Evolutionary conservation across 768 basidiomycete species (phyloP).

Genomic region (Terana coerulea): DNA sequence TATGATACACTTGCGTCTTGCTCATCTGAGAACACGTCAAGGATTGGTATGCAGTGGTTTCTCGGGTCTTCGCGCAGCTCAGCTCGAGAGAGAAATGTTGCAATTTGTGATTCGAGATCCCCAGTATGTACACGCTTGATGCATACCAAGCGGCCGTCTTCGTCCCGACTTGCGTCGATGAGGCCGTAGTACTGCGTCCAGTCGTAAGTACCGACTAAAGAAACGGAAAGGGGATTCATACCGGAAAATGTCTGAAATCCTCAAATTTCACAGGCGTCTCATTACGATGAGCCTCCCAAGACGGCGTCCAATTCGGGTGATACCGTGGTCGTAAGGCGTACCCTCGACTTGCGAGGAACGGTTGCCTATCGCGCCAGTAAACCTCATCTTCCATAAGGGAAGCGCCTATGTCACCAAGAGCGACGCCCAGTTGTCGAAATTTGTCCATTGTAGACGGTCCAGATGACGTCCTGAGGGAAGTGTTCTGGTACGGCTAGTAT

Average conservation of each 20-base stretch:
- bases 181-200: neutral
- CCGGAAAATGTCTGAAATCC: conserved; percentile 1
- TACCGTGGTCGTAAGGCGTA: conserved; percentile 25
- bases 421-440: no score
- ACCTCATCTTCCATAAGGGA: neutral
- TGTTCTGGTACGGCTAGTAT: no score
- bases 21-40: conserved; percentile 18
- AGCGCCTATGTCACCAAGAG: no score
- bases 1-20: conserved; percentile 1
- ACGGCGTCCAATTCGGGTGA: conserved; percentile 25
- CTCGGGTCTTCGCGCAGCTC: conserved; percentile 8
- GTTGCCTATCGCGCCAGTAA: neutral
- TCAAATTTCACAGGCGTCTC: conserved; percentile 4
- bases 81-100: conserved; percentile 5
- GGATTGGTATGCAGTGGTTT: conserved; percentile 22
- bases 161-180: conserved; percentile 16
- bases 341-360: conserved; percentile 5
- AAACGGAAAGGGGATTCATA: neutral
- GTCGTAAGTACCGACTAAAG: no score
- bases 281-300: conserved; percentile 18
- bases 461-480: no score
- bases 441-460: no score
- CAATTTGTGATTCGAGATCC: conserved; percentile 10
- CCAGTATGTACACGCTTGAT: conserved; percentile 13
- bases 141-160: conserved; percentile 16